These are phyloP conservation scores for Colletotrichum orbiculare DNA, from an alignment of 2,329 filamentous ascomycete genomes.

Conservation along the genomic window DNA sequence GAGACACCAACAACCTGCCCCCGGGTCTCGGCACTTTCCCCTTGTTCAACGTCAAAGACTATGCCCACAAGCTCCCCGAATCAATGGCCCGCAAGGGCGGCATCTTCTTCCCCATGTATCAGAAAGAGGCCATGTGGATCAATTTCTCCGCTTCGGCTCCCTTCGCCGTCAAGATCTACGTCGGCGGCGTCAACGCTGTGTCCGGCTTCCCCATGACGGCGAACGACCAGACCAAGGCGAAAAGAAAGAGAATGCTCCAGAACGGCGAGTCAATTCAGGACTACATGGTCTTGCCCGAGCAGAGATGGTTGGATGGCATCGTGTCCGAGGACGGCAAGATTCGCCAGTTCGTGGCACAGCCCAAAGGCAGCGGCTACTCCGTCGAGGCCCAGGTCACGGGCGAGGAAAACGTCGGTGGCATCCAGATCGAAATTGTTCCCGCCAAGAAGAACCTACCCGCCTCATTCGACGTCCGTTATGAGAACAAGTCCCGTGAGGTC, in stretches of 20 bases:
- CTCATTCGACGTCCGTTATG: conserved; percentile 34
- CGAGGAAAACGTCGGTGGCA: conserved; percentile 50
- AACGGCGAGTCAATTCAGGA: conserved; percentile 41
- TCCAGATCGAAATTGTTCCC: conserved; percentile 56
- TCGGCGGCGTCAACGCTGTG: conserved; percentile 53
- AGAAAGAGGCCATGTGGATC: conserved; percentile 55
- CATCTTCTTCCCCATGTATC: conserved; percentile 59
- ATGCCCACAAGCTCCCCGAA: conserved; percentile 45
- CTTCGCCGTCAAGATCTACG: conserved; percentile 54
- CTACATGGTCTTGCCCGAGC: conserved; percentile 49
- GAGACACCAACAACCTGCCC: conserved; percentile 45
- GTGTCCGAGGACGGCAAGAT: conserved; percentile 49
- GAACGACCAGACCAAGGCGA: conserved; percentile 36
- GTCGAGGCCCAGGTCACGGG: conserved; percentile 59
- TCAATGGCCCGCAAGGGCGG: conserved; percentile 53
- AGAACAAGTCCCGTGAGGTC: conserved; percentile 23
- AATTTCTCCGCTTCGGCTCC: conserved; percentile 40
- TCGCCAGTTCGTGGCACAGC: conserved; percentile 61
- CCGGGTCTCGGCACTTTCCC: conserved; percentile 51
- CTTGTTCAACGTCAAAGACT: conserved; percentile 49
- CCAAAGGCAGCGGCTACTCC: conserved; percentile 52
- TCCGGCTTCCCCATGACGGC: conserved; percentile 47
- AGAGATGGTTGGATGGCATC: conserved; percentile 55
- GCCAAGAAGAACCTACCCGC: conserved; percentile 28
- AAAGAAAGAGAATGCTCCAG: conserved; percentile 29